Evolutionary conservation across 2,329 filamentous ascomycete genomes (phyloP), one percentile per base, ranked within the genome.

Genomic region (Periconia macrospinosa): DNA sequence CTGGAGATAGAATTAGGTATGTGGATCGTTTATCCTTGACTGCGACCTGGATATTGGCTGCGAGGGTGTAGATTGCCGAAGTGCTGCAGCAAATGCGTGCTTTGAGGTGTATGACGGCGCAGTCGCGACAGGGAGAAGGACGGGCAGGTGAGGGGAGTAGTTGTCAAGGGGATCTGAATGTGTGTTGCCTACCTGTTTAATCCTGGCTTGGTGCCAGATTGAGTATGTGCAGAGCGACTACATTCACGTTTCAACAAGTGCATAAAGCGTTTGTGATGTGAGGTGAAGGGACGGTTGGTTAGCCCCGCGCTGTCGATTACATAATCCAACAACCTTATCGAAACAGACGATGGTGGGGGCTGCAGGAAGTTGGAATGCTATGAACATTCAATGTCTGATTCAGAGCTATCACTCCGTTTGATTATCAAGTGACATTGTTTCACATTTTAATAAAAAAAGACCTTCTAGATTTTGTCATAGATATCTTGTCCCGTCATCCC

Each of bases 241-340:
- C 45, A 58, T 56, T 43, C 56, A 56, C 56, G 41, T 52, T 59
- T 55, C 55, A 50, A 43, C 27, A 37, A 41, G 15, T 15, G 50
- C 50, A 17, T 35, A 13, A 46, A n/a, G 17, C 14, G 47, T 30
- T 47, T 53, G 43, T 27, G 23, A 27, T 56, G 53, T 58, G 56
- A 46, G 47, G 33, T 41, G 49, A 47, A 46, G 41, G 49, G 43
- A 30, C 27, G 43, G 43, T 41, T 51, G 27, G 48, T 49, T 37
- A 47, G 49, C 42, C 47, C 47, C 49, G 42, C 50, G 33, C 27
- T 18, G 27, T 7, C 8, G 18, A 19, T 45, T 45, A 45, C 18
- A n/a, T 45, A 44, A 44, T 19, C 18, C 43, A 19, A 3, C 41
- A 33, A 41, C 33, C 33, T 37, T 37, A 37, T 30, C 17, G 23